A percentile compares a stretch with the other conserved stretches of the same genome.
phyloP scores from a whole-genome alignment of 2,329 filamentous ascomycete genomes.

The Colletotrichum karsti region DNA sequence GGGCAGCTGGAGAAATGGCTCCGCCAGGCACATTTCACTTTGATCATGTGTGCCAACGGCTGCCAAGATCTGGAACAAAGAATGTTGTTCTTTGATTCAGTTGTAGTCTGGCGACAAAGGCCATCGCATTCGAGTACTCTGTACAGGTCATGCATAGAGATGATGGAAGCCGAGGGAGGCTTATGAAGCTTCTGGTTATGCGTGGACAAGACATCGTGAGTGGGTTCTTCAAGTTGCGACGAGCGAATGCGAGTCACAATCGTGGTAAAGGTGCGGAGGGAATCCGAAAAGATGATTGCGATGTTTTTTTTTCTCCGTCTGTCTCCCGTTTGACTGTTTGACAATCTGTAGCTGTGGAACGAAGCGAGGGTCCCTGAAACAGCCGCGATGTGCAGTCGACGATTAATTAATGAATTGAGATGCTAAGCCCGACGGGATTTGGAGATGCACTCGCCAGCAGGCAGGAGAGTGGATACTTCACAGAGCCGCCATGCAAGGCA shows the following conservation, averaged over 20 bases:
- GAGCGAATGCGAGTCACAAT: slow-evolving; percentile 8
- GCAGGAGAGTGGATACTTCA: background rate
- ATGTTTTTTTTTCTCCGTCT: background rate
- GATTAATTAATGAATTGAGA: background rate
- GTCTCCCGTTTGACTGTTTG: background rate
- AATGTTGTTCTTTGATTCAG: background rate
- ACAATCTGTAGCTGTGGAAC: slow-evolving; percentile 7
- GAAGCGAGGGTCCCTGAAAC: slow-evolving; percentile 24
- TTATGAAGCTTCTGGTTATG: slow-evolving; percentile 9
- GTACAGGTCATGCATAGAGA: background rate
- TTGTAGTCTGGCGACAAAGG: background rate
- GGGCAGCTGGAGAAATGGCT: background rate
- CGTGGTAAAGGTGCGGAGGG: background rate
- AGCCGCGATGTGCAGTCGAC: slow-evolving; percentile 13
- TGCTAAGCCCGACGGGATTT: background rate
- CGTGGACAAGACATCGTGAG: background rate
- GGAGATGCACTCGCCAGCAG: background rate
- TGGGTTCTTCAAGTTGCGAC: background rate
- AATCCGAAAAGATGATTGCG: background rate
- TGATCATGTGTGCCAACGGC: background rate
- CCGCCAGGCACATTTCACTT: background rate
- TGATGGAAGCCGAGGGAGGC: background rate
- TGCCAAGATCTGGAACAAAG: background rate
- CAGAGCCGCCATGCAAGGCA: slow-evolving; percentile 19
- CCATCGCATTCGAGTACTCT: background rate